Evolutionary conservation across 805 yeast genomes (phyloP).

Genomic region (Lipomyces lipofer): DNA sequence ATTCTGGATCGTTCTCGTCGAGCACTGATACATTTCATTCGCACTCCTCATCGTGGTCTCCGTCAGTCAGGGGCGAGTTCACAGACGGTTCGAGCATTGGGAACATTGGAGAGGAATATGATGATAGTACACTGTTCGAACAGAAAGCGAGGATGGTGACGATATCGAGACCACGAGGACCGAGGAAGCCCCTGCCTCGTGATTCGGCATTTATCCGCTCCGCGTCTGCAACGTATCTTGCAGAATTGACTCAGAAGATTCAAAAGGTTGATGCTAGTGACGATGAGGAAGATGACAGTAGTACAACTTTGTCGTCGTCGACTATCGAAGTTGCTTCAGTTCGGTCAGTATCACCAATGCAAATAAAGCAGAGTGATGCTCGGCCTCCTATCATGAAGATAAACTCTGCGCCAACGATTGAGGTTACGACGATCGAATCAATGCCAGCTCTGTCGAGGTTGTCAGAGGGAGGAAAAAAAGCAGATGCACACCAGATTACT

Average conservation of each 20-base stretch:
- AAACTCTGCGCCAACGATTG: background rate
- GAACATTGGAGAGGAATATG: background rate
- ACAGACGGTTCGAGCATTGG: background rate
- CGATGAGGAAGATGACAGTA: conserved; percentile 39
- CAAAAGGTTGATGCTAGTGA: conserved; percentile 46
- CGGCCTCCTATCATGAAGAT: too few species aligned
- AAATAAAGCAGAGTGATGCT: too few species aligned
- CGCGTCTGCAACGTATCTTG: conserved; percentile 7
- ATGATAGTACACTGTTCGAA: background rate
- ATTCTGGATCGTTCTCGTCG: conserved; percentile 2
- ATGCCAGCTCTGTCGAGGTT: background rate
- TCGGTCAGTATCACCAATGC: background rate
- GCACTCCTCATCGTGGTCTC: background rate
- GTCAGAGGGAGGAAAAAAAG: too few species aligned
- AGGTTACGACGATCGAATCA: background rate
- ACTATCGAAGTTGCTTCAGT: background rate
- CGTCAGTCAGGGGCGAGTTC: conserved; percentile 1
- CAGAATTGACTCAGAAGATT: conserved; percentile 41
- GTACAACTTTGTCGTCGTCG: background rate
- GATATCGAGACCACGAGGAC: conserved; percentile 20
- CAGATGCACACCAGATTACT: background rate
- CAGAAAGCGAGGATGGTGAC: conserved; percentile 31
- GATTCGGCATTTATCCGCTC: conserved; percentile 8
- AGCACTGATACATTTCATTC: background rate
- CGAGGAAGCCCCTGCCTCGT: conserved; percentile 15